These are phyloP conservation scores for Pyrenula aspistea DNA, from an alignment of 495 filamentous ascomycete genomes.

Conservation along the genomic window DNA sequence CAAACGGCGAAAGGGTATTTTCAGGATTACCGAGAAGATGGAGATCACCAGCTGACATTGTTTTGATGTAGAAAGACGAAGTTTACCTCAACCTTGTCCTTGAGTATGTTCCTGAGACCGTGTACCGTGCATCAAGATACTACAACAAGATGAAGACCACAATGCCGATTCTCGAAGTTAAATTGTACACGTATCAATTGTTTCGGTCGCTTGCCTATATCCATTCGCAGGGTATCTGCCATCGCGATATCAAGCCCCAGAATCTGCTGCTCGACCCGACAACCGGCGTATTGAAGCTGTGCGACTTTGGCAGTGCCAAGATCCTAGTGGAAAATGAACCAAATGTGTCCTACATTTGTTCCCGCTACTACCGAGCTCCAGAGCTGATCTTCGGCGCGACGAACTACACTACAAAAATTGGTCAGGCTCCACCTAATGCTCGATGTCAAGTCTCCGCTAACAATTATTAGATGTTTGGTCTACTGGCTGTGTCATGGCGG, in stretches of 20 bases:
- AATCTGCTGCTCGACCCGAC: constrained; percentile 87
- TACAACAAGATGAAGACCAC: constrained; percentile 99
- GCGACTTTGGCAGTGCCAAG: constrained; percentile 98
- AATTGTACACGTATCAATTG: constrained; percentile 98
- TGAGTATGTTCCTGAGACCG: constrained; percentile 96
- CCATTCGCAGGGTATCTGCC: constrained; percentile 98
- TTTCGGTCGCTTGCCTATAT: constrained; percentile 98
- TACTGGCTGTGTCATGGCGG: constrained; percentile 97
- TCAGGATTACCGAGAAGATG: constrained; percentile 9
- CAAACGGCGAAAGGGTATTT: constrained; percentile 91
- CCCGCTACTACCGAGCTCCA: constrained; percentile 93
- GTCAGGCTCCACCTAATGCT: constrained; percentile 38
- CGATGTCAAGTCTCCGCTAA: constrained; percentile 11
- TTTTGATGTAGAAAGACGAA: constrained; percentile 72
- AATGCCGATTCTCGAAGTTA: constrained; percentile 97
- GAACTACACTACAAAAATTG: constrained; percentile 99
- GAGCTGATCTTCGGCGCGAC: constrained; percentile 98
- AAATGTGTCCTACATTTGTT: constrained; percentile 99
- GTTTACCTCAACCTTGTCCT: constrained; percentile 97
- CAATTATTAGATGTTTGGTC: constrained; percentile 88
- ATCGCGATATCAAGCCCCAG: constrained; percentile 98
- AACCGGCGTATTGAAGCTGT: constrained; percentile 89
- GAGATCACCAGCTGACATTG: constrained; percentile 3
- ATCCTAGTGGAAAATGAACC: constrained; percentile 98
- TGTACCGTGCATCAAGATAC: constrained; percentile 95